These are phyloP conservation scores for Amanita jacksonii DNA, from an alignment of 768 basidiomycete species.

Conservation along the genomic window DNA sequence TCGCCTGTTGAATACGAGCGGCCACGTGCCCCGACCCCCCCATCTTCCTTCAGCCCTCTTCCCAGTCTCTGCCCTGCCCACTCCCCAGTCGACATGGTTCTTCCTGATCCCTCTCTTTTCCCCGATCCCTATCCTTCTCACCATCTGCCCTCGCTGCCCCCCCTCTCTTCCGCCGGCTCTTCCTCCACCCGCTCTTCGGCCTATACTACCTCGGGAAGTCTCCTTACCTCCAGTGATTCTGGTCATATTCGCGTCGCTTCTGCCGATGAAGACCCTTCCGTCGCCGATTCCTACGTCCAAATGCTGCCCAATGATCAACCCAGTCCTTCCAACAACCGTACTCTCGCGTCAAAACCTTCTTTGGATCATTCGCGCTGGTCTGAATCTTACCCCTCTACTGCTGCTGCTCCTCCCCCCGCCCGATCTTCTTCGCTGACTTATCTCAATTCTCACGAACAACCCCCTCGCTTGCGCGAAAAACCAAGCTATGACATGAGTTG, in stretches of 20 bases:
- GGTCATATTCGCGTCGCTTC: conserved; percentile 59
- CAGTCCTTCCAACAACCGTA: conserved; percentile 32
- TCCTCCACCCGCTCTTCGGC: conserved; percentile 73
- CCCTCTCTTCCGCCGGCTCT: conserved; percentile 63
- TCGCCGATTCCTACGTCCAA: conserved; percentile 56
- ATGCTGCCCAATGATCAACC: conserved; percentile 49
- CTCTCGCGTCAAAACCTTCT: conserved; percentile 36
- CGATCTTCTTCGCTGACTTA: conserved; percentile 61
- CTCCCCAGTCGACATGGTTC: conserved; percentile 10
- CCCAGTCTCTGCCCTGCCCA: conserved; percentile 7
- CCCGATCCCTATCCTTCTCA: conserved; percentile 64
- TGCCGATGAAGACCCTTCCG: conserved; percentile 43
- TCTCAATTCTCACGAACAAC: conserved; percentile 25
- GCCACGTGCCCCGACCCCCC: conserved; percentile 31
- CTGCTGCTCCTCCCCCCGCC: too few species aligned
- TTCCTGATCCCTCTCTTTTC: conserved; percentile 36
- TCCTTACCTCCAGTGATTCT: conserved; percentile 49
- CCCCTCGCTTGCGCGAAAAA: conserved; percentile 46
- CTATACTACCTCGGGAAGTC: conserved; percentile 65
- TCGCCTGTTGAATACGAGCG: conserved; percentile 17
- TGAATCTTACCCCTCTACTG: conserved; percentile 68
- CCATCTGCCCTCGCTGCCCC: conserved; percentile 50
- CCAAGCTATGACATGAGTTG: conserved; percentile 72
- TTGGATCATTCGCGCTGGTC: conserved; percentile 67
- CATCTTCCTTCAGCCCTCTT: background rate